Evolutionary conservation across 2,329 filamentous ascomycete genomes (phyloP).

Genomic region (Penicillium verrucosum): DNA sequence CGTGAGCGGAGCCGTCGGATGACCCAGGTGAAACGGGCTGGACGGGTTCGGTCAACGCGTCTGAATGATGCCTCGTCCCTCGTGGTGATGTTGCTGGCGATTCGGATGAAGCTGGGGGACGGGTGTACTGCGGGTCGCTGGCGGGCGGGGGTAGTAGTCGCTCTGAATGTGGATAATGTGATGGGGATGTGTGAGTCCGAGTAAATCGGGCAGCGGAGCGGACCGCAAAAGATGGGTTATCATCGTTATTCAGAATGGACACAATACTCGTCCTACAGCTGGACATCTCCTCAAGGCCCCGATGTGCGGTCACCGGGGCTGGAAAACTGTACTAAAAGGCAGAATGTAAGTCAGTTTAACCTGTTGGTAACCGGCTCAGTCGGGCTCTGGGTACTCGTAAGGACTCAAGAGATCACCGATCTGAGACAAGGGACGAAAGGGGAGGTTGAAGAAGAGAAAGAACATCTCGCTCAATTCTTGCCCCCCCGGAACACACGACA

Average conservation of each 20-base stretch:
- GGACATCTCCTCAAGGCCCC: slow-evolving; percentile 28
- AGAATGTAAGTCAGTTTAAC: slow-evolving; percentile 13
- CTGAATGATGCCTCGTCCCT: slow-evolving; percentile 22
- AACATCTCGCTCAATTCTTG: slow-evolving; percentile 7
- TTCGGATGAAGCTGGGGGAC: slow-evolving; percentile 21
- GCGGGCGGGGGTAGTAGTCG: slow-evolving; percentile 14
- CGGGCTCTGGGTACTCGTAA: slow-evolving; percentile 3
- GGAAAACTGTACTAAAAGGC: slow-evolving; percentile 19
- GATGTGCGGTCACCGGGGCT: slow-evolving; percentile 16
- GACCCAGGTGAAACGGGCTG: slow-evolving; percentile 33
- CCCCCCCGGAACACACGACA: slow-evolving; percentile 8
- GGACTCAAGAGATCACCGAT: slow-evolving; percentile 6
- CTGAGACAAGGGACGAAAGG: background rate
- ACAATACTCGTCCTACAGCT: slow-evolving; percentile 36
- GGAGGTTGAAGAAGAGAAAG: slow-evolving; percentile 9
- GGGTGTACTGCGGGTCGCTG: slow-evolving; percentile 21
- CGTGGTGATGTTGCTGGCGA: slow-evolving; percentile 28
- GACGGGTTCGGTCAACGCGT: slow-evolving; percentile 25
- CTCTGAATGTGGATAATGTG: slow-evolving; percentile 23
- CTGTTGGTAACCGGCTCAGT: slow-evolving; percentile 3
- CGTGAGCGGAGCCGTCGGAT: slow-evolving; percentile 33
- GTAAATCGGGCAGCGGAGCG: slow-evolving; percentile 31
- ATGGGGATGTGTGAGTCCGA: slow-evolving; percentile 20
- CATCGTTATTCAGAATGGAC: slow-evolving; percentile 49
- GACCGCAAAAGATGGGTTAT: slow-evolving; percentile 46